A percentile compares a stretch with the other conserved stretches of the same genome.
Conservation (phyloP, 495 filamentous ascomycete species). For the Haplographium delicatum region DNA sequence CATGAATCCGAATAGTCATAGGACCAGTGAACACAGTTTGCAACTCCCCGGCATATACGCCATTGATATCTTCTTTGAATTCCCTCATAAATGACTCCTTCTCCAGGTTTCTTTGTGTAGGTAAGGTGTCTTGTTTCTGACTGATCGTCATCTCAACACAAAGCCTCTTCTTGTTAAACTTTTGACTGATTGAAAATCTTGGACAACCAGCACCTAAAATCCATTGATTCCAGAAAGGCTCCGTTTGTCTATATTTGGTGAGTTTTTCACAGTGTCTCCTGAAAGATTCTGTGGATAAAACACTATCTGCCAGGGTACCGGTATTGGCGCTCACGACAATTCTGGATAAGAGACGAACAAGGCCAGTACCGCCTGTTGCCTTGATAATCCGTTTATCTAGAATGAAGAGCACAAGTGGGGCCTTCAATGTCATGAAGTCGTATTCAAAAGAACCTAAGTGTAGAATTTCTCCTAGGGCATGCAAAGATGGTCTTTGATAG, state of each 20-base stretch:
- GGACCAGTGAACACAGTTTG: slow-evolving; percentile 86
- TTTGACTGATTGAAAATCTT: slow-evolving; percentile 72
- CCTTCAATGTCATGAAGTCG: slow-evolving; percentile 89
- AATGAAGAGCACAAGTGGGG: slow-evolving; percentile 86
- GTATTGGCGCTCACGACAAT: slow-evolving; percentile 78
- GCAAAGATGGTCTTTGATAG: slow-evolving; percentile 73
- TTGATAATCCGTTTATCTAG: slow-evolving; percentile 87
- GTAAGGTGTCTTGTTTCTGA: slow-evolving; percentile 60
- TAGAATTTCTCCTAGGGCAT: slow-evolving; percentile 70
- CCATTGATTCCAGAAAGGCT: slow-evolving; percentile 91
- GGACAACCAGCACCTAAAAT: slow-evolving; percentile 84
- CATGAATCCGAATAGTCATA: slow-evolving; percentile 96
- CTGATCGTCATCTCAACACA: slow-evolving; percentile 89
- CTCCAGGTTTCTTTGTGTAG: slow-evolving; percentile 20
- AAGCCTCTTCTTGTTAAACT: slow-evolving; percentile 96
- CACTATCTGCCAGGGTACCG: slow-evolving; percentile 61
- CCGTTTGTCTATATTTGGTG: slow-evolving; percentile 69
- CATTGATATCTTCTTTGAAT: slow-evolving; percentile 67
- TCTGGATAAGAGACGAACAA: slow-evolving; percentile 76
- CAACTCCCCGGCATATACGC: slow-evolving; percentile 62
- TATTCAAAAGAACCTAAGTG: slow-evolving; percentile 74
- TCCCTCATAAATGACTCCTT: slow-evolving; percentile 76
- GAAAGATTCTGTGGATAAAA: slow-evolving; percentile 70
- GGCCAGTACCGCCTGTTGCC: slow-evolving; percentile 72
- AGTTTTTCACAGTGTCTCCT: slow-evolving; percentile 78